These are phyloP conservation scores for Mycena chlorophos DNA, from an alignment of 768 basidiomycete genomes.

Conservation along the genomic window DNA sequence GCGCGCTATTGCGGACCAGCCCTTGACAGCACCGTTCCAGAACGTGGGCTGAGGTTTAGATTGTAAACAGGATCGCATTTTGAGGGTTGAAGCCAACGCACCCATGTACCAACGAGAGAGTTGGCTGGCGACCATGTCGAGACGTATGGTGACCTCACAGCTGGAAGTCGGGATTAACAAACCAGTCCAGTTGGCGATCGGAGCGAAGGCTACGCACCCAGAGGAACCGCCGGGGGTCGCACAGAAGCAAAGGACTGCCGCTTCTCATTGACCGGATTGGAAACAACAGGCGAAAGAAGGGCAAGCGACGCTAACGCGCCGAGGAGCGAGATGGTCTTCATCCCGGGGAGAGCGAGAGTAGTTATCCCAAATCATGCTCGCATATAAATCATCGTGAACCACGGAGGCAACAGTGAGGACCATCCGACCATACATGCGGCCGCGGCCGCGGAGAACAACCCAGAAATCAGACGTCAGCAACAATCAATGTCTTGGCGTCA, in stretches of 20 bases:
- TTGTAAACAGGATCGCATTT: background rate
- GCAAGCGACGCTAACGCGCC: background rate
- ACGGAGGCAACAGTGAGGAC: too few species aligned
- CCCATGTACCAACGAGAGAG: background rate
- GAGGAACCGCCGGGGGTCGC: background rate
- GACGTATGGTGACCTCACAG: background rate
- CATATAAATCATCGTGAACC: too few species aligned
- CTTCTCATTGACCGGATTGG: background rate
- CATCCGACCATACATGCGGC: too few species aligned
- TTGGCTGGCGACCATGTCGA: background rate
- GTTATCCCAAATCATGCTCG: too few species aligned
- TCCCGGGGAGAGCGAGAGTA: too few species aligned
- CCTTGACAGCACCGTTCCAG: background rate
- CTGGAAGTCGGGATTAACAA: background rate
- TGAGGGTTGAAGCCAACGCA: background rate
- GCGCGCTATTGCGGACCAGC: background rate
- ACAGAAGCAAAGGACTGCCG: background rate
- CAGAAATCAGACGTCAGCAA: too few species aligned
- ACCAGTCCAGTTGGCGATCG: background rate
- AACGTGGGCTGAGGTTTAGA: background rate
- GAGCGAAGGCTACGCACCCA: background rate
- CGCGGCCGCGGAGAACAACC: too few species aligned
- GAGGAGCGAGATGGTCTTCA: background rate
- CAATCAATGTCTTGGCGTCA: too few species aligned
- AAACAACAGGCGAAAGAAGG: background rate